These are phyloP conservation scores for Aspergillus steynii DNA, from an alignment of 495 filamentous ascomycete species.

Conservation along the genomic window DNA sequence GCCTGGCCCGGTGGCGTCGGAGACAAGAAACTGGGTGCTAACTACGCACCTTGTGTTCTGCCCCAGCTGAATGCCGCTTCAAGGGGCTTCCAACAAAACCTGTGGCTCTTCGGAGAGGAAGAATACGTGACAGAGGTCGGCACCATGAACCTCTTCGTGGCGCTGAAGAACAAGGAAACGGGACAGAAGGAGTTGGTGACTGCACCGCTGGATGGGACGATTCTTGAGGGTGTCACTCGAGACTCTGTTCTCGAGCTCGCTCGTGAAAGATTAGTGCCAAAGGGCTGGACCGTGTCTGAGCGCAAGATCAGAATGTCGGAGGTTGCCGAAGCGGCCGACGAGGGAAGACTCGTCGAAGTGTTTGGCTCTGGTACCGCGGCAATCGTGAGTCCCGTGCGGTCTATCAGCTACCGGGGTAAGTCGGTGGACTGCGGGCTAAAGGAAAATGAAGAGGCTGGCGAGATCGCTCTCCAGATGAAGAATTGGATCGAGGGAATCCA, in stretches of 20 bases:
- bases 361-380: constrained; percentile 93
- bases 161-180: constrained; percentile 74
- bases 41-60: constrained; percentile 95
- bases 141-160: constrained; percentile 96
- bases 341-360: constrained; percentile 85
- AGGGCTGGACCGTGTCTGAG: constrained; percentile 88
- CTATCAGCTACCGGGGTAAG: constrained; percentile 80
- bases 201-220: constrained; percentile 94
- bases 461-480: constrained; percentile 83
- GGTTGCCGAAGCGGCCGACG: constrained; percentile 72
- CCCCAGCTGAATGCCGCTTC: constrained; percentile 88
- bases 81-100: constrained; percentile 93
- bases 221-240: constrained; percentile 89
- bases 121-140: constrained; percentile 95
- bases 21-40: constrained; percentile 96
- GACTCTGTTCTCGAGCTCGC: constrained; percentile 85
- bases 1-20: constrained; percentile 97
- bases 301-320: constrained; percentile 87
- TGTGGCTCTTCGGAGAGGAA: constrained; percentile 95
- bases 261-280: constrained; percentile 72
- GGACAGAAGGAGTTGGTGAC: constrained; percentile 90
- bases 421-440: constrained; percentile 75
- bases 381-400: constrained; percentile 71
- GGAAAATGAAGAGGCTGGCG: constrained; percentile 80
- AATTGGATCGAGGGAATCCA: constrained; percentile 93